phyloP scores from a whole-genome alignment of 2,329 filamentous ascomycete genomes.

The Microdochium trichocladiopsis region DNA sequence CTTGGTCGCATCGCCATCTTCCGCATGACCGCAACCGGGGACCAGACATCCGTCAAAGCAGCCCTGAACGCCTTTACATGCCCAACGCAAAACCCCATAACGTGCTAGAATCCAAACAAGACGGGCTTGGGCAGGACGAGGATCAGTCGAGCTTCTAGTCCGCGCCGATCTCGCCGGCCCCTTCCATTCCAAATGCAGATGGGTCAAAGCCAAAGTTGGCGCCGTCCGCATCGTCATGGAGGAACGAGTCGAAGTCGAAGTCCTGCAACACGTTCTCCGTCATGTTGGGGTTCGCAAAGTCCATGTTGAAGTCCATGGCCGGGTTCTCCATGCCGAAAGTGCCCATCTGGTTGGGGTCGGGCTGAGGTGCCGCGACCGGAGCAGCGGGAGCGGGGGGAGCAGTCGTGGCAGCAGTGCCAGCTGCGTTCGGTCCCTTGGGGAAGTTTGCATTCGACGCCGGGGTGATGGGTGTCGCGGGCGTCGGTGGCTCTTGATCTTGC shows the following conservation, averaged over 20 bases:
- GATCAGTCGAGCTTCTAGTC: slow-evolving; percentile 30
- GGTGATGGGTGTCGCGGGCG: slow-evolving; percentile 58
- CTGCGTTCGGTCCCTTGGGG: slow-evolving; percentile 34
- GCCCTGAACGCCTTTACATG: not conserved
- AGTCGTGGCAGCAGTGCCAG: slow-evolving; percentile 33
- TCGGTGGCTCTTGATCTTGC: slow-evolving; percentile 49
- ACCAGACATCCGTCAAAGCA: not conserved
- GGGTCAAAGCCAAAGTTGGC: slow-evolving; percentile 48
- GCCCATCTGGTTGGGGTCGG: slow-evolving; percentile 40
- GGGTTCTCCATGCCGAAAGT: slow-evolving; percentile 36
- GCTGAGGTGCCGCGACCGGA: slow-evolving; percentile 34
- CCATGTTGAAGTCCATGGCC: slow-evolving; percentile 35
- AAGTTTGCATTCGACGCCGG: slow-evolving; percentile 47
- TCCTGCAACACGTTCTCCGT: slow-evolving; percentile 54
- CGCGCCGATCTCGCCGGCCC: slow-evolving; percentile 46
- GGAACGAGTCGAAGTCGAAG: slow-evolving; percentile 63
- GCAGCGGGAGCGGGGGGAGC: slow-evolving; percentile 33
- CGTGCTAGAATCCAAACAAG: slow-evolving; percentile 1
- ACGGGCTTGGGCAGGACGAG: slow-evolving; percentile 3
- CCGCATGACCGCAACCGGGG: not conserved
- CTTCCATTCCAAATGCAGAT: slow-evolving; percentile 46
- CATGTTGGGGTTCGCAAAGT: slow-evolving; percentile 47
- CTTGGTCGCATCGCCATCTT: not conserved
- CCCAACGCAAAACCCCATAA: not conserved
- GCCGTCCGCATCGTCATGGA: slow-evolving; percentile 46